Evolutionary conservation across 2,329 filamentous ascomycete genomes (phyloP).

Genomic region (Talaromyces piceae): DNA sequence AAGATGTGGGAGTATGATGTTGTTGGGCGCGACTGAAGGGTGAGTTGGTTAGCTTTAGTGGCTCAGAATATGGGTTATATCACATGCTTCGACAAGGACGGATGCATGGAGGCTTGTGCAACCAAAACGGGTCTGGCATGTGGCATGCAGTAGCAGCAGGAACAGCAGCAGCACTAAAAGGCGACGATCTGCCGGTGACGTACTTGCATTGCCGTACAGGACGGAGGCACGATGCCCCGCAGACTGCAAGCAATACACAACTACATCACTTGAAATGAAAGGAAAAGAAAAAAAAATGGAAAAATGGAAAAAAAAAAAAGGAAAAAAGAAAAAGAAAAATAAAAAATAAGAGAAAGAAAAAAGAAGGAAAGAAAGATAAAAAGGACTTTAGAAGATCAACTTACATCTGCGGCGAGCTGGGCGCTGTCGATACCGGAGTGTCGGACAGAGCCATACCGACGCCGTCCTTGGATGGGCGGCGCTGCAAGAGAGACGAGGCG

Average conservation of each 20-base stretch:
- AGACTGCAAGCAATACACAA: not conserved
- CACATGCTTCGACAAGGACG: not conserved
- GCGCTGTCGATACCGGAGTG: conserved; percentile 56
- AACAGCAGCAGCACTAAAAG: conserved; percentile 13
- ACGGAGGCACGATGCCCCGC: conserved; percentile 1
- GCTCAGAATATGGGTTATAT: not conserved
- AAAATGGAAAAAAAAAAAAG: not conserved
- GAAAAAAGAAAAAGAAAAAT: not conserved
- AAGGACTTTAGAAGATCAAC: conserved; percentile 21
- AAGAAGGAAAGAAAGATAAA: conserved; percentile 16
- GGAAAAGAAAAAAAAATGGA: not conserved
- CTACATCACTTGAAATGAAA: not conserved
- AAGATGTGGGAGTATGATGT: conserved; percentile 62
- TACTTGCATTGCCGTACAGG: conserved; percentile 6
- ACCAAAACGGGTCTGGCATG: not conserved
- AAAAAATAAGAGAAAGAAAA: not conserved
- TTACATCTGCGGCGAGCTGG: conserved; percentile 56
- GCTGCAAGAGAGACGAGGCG: conserved; percentile 14
- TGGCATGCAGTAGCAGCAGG: conserved; percentile 8
- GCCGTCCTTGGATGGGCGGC: conserved; percentile 34
- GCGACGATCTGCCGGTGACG: conserved; percentile 1
- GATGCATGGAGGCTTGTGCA: not conserved
- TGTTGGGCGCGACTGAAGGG: conserved; percentile 54
- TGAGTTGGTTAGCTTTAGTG: not conserved
- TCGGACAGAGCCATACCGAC: conserved; percentile 52